phyloP scores from a whole-genome alignment of 2,329 filamentous ascomycete genomes.

The Fusarium humuli region DNA sequence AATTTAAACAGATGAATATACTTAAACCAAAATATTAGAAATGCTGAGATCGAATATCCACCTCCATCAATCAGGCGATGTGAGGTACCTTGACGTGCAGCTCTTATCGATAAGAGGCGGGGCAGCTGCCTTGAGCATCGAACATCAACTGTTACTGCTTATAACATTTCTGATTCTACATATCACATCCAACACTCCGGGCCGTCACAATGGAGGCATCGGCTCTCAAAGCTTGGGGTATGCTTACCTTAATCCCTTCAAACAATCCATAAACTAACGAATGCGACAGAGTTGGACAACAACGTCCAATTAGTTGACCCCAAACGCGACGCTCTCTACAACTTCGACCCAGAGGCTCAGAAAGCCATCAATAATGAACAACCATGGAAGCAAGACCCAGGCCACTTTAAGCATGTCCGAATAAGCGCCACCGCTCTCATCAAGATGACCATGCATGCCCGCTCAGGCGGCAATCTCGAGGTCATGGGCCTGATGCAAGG shows the following conservation, averaged over 20 bases:
- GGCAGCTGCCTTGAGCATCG: slow-evolving; percentile 39
- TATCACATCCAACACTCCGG: slow-evolving; percentile 19
- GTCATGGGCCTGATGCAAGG: slow-evolving; percentile 99
- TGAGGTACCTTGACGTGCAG: not conserved
- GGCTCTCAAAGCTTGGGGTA: slow-evolving; percentile 50
- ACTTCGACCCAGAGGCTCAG: slow-evolving; percentile 77
- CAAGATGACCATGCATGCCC: slow-evolving; percentile 99
- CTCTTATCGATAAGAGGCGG: slow-evolving; percentile 49
- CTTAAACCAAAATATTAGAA: not conserved
- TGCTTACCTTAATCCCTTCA: not conserved
- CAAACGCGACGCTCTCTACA: slow-evolving; percentile 90
- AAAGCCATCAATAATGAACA: slow-evolving; percentile 71
- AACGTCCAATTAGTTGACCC: slow-evolving; percentile 85
- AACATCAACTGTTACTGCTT: slow-evolving; percentile 36
- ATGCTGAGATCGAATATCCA: not conserved
- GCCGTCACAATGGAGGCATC: slow-evolving; percentile 47
- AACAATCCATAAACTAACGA: slow-evolving; percentile 18
- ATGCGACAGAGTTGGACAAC: slow-evolving; percentile 82
- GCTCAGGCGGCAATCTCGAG: slow-evolving; percentile 91
- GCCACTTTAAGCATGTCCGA: slow-evolving; percentile 93
- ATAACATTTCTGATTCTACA: slow-evolving; percentile 13
- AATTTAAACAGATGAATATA: not conserved
- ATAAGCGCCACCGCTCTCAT: slow-evolving; percentile 93
- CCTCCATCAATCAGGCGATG: not conserved
- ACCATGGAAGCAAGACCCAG: slow-evolving; percentile 82